Base-by-base conservation (phyloP, 768 basidiomycete species). In the Neoboletus brunneissimus region DNA sequence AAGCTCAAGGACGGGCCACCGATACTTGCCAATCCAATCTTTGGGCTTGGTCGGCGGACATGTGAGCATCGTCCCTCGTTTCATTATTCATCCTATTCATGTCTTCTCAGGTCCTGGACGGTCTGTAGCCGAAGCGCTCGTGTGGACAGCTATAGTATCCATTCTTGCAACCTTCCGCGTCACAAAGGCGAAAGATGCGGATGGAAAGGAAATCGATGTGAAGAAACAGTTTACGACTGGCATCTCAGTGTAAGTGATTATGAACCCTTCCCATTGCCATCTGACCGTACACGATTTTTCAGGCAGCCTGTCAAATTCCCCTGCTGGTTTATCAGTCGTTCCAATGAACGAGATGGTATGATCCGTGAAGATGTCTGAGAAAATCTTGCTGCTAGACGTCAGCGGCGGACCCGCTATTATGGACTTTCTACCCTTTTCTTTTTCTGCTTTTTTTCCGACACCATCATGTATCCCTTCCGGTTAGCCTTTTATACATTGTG, bases 31-130 rank as follows among this genome's bases (percentile, higher is more conserved):
- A 57, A 69, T n/a, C 60, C 65, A 2, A 59, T 65, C 40, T 70
- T 68, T 53, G 66, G 67, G 3, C 42, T 67, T 35, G 67, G 68
- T 34, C 50, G 63, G 25, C 63, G 68, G 15, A 67, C 59, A n/a
- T 67, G 68, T 67, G 41, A 44, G 59, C 32, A 7, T 13, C 8
- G 0, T n/a, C 16, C 5, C 1, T 37, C 1, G 3, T 15, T 15
- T 15, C 5, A 35, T n/a, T 11, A 20, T 25, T 11, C 31, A 4
- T 51, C 3, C 18, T 27, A 25, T 11, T 41, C 25, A 55, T 13
- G 32, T 20, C 7, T 6, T 15, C 4, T 3, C 7, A 57, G 60
- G 59, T 15, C 67, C 68, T 2, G 67, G 67, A 48, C 56, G 69
- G 44, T 66, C 66, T 37, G 55, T 57, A 6, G 51, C 64, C 18